Evolutionary conservation across 116 monocot species (phyloP), one percentile per base, ranked within the genome.

Genomic region (Zostera marina): DNA sequence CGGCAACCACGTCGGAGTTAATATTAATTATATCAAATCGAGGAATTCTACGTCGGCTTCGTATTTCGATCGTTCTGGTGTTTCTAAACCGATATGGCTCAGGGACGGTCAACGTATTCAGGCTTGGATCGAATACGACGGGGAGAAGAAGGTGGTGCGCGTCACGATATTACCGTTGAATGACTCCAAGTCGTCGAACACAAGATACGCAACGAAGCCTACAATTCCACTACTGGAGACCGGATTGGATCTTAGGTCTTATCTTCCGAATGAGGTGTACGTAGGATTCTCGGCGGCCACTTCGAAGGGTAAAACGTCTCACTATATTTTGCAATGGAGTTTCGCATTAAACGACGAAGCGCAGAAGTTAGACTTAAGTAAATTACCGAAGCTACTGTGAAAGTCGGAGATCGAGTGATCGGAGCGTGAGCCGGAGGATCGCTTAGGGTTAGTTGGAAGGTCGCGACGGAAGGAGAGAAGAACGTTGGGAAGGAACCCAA

Each of bases 1-100:
- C 65, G 47, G 51, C 48, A 70, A 75, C 61, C 75, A 75, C 22
- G 70, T 76, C 48, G 76, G 76, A 5, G 58, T 76, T 25, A 66
- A 76, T 40, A 54, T 70, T 40, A 66, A 75, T 38, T 16, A 60
- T 24, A 14, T 62, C 24, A 16, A 10, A 8, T 75, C 75, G 15
- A 20, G 7, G 7, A 42, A 21, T n/a, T 60, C 70, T 41, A 10
- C 48, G 6, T 0, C 9, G 4, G 70, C 65, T 4, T 42, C 49
- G 14, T 75, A 70, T 19, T 47, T 43, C 42, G 59, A 66, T 43
- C 4, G 16, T 7, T n/a, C 7, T 16, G 17, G 7, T 48, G 4
- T 6, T 48, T 48, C 19, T 15, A 48, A 48, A 15, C 5, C 7
- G n/a, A 7, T 48, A 14, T 1, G 16, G 16, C 48, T 48, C 48